Base-by-base conservation (phyloP, 495 filamentous ascomycete genomes). In the Chlorociboria aeruginascens region DNA sequence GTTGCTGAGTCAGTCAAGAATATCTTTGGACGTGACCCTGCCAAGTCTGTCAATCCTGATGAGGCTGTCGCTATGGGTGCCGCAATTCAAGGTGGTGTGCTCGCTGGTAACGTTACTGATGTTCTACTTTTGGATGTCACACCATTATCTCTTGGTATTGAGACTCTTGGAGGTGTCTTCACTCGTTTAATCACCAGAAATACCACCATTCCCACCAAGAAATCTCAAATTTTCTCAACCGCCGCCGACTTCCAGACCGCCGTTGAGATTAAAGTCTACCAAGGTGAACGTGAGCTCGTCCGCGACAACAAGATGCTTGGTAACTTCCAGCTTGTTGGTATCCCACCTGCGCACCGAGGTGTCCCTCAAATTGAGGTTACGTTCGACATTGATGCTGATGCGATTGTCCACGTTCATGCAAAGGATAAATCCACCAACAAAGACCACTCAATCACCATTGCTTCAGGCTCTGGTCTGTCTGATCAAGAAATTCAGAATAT, bases 201-300 rank as follows among this genome's bases (percentile, higher is more conserved):
- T 79, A 98, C 92, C 61, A 98, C 92, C 56, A 98, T 98, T 67
- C 92, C 92, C 45, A 97, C 92, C 69, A 98, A 97, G 82, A 98
- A 98, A 73, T 95, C 89, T 32, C 92, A 97, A 73, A 78, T 88
- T 55, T 98, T 98, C 79, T 96, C 92, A 45, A 98, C 92, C 40
- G 92, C 92, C 45, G 92, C 92, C 59, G 92, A 98, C 64, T 96
- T 94, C 85, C 92, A 98, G 78, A 95, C 86, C 51, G 92, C 92
- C 58, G 92, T 98, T 66, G 92, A 98, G 77, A 98, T 98, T 78
- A 98, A 98, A 83, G 93, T 98, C 48, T 97, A 81, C 85, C 92
- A 98, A 79, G 92, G 92, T 74, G 92, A 98, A 77, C 92, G 92
- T 85, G 92, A 98, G 73, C 86, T 98, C 47, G 92, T 98, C 63